Evolutionary conservation across 139 green algal genomes (phyloP).

Genomic region (Tetratostichococcus sp.): DNA sequence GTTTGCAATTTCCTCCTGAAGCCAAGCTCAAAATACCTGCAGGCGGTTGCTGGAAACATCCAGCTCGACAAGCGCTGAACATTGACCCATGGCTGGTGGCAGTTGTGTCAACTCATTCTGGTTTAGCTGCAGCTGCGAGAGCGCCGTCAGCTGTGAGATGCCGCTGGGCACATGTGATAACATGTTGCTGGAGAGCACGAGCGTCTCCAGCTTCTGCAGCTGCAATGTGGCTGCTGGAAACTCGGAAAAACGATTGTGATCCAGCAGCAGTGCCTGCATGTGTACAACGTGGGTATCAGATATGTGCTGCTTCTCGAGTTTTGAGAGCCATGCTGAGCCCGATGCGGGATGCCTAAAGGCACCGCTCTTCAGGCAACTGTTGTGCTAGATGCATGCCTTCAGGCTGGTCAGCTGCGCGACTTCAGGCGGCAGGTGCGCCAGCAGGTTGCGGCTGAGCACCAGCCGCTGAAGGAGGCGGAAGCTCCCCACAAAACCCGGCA

Average conservation of each 20-base stretch:
- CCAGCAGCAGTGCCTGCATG: conserved; percentile 27
- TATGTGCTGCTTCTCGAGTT: too few relatives aligned
- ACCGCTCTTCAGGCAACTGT: not conserved
- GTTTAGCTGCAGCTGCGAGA: conserved; percentile 34
- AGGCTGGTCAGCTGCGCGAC: not conserved
- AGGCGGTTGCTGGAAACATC: conserved; percentile 4
- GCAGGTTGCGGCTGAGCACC: not conserved
- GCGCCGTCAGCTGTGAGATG: conserved; percentile 25
- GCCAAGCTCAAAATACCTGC: too few relatives aligned
- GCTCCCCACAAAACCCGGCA: not conserved
- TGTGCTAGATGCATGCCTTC: not conserved
- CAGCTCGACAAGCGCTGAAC: not conserved
- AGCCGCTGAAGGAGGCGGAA: not conserved
- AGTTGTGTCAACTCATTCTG: conserved; percentile 11
- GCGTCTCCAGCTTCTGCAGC: conserved; percentile 38
- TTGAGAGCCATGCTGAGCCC: too few relatives aligned
- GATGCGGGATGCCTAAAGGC: too few relatives aligned
- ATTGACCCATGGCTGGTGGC: not conserved
- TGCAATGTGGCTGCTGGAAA: conserved; percentile 38
- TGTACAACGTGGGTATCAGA: too few relatives aligned
- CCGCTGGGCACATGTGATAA: conserved; percentile 31
- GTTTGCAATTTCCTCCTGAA: too few relatives aligned
- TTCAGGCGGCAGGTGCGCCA: not conserved
- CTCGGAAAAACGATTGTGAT: conserved; percentile 27
- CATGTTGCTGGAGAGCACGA: conserved; percentile 41